Evolutionary conservation across 768 basidiomycete species (phyloP), one percentile per base, ranked within the genome.

Genomic region (Tulasnella calospora): DNA sequence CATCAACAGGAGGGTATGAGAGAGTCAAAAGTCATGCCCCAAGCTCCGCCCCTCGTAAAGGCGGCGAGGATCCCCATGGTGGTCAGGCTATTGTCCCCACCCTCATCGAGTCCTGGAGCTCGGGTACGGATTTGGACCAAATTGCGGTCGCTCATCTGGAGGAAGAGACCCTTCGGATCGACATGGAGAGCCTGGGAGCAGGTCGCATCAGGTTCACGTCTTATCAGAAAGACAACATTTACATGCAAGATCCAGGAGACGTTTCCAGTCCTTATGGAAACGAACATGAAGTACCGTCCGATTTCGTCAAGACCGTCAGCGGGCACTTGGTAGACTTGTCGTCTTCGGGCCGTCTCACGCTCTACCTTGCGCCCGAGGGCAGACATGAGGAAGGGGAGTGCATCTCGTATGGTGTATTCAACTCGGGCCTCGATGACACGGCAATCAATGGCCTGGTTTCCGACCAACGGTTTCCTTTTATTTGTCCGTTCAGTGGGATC

Each of bases 401-500:
- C n/a, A 33, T 67, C 27, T 67, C 61, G 61, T 67, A 67, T 67
- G 13, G n/a, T 1, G 33, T 67, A 15, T 57, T 6, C 61, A 9
- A 30, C 10, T 33, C 27, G 61, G 27, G 6, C 2, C 41, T 15
- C 13, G 41, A 44, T 44, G 41, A 15, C 13, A 44, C 41, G 41
- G 13, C 41, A 10, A 3, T 27, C 27, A 27, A 13, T 33, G 13
- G 61, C 12, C 21, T 67, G 13, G 13, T 30, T 33, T 3, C n/a
- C n/a, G 33, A 30, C 15, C 30, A 27, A 33, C 61, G 27, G 13
- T 67, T 51, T 33, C 30, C 61, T 27, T 67, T 67, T 27, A 33
- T 67, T 33, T 67, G 61, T n/a, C 61, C 61, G 27, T 67, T 67
- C 61, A 67, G 61, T 67, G 61, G 61, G 61, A 67, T 67, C 61